These are phyloP conservation scores for Myotisia sp. DNA, from an alignment of 2,329 filamentous ascomycete species.

Conservation along the genomic window DNA sequence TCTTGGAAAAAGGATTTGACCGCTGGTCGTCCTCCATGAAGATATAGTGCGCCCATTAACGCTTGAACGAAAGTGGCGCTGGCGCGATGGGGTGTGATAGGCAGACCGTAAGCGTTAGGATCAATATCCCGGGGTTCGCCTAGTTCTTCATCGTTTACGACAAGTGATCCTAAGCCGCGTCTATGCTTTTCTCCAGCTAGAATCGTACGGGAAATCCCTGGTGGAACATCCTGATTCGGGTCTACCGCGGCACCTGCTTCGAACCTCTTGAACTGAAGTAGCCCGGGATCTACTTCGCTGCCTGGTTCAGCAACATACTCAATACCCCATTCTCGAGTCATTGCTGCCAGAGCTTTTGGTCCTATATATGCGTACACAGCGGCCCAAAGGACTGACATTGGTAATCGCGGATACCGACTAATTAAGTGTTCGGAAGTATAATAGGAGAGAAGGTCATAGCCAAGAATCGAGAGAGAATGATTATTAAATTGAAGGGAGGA, in stretches of 20 bases:
- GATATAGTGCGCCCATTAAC: conserved; percentile 68
- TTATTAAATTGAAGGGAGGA: conserved; percentile 75
- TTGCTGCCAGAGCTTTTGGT: conserved; percentile 53
- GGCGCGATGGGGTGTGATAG: conserved; percentile 43
- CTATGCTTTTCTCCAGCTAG: conserved; percentile 33
- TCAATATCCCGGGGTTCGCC: conserved; percentile 45
- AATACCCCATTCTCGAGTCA: conserved; percentile 80
- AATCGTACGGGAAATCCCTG: conserved; percentile 39
- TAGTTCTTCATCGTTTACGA: conserved; percentile 74
- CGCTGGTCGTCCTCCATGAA: conserved; percentile 66
- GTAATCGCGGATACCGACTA: conserved; percentile 79
- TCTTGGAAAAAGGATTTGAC: conserved; percentile 69
- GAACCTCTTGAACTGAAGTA: conserved; percentile 60
- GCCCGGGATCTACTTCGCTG: conserved; percentile 77
- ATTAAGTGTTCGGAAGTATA: conserved; percentile 80
- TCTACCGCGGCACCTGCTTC: conserved; percentile 26
- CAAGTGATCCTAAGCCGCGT: conserved; percentile 58
- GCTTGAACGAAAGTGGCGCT: conserved; percentile 68
- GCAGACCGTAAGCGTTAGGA: conserved; percentile 15
- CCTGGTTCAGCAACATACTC: conserved; percentile 77
- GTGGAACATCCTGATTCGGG: conserved; percentile 21
- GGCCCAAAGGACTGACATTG: conserved; percentile 73
- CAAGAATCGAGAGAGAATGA: conserved; percentile 63
- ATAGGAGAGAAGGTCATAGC: conserved; percentile 70
- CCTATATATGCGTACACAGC: conserved; percentile 76